Percentiles rank a stretch among this genome's conserved stretches.
Evolutionary conservation across 176 grass and related monocot genomes (phyloP).

Genomic region (Oryza glumipatula): DNA sequence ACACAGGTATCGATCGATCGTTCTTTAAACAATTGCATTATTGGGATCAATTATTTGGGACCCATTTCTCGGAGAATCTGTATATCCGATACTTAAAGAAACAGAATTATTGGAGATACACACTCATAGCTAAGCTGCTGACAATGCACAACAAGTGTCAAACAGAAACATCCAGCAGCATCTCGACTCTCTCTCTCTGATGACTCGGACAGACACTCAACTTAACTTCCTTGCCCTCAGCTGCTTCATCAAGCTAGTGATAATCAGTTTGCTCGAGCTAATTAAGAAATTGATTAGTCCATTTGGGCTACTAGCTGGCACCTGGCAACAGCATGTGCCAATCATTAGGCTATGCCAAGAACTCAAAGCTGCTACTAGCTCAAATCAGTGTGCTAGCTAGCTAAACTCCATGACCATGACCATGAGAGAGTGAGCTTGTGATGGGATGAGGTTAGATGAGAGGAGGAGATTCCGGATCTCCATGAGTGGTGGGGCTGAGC

Average conservation of each 20-base stretch:
- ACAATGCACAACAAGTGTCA: neutral
- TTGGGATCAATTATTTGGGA: conserved; percentile 22
- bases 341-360: neutral
- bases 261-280: neutral
- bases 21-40: conserved; percentile 37
- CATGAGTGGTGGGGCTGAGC: neutral
- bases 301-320: neutral
- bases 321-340: conserved; percentile 34
- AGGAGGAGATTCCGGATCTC: conserved; percentile 4
- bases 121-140: neutral
- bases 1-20: neutral
- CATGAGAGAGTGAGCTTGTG: neutral
- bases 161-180: neutral
- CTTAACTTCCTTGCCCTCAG: neutral
- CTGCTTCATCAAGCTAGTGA: neutral
- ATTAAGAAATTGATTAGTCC: neutral
- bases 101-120: conserved; percentile 35
- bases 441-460: neutral
- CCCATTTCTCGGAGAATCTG: neutral
- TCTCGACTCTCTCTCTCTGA: neutral
- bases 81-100: conserved; percentile 8
- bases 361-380: neutral
- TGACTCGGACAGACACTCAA: neutral
- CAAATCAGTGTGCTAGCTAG: neutral
- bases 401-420: too few relatives aligned